Base-by-base conservation (phyloP, 768 basidiomycete genomes). In the Suillus placidus region DNA sequence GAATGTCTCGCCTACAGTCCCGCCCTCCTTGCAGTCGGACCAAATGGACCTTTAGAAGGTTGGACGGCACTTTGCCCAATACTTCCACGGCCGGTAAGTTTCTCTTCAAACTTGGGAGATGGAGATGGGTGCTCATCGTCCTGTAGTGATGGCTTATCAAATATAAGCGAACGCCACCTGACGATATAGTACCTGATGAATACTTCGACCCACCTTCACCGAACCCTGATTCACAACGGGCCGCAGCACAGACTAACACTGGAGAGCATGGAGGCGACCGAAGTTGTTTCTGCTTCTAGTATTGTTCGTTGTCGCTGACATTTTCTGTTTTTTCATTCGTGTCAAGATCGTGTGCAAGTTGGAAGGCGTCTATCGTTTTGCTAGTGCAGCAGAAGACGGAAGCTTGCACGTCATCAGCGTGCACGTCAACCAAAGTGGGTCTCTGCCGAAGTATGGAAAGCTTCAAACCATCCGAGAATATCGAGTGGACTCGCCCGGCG, bases 361-460 rank as follows among this genome's bases (percentile, higher is more conserved):
- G 61, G 95, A 97, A 69, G 88, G 89, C 7, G 85, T 88, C 10
- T 91, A 96, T 76, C 96, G 95, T 73, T 94, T 96, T 76, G 94
- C 93, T 13, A 87, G 91, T 71, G 92, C 93, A 8, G 91, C 88
- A 7, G 92, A 92, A 34, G 91, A 94, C 72, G 93, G 93, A 42
- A 93, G 90, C 68, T 77, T 95, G 47, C 91, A 93, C 77, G 81
- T 97, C 34, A 92, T 94, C 20, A 85, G 94, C 35, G 92, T 95
- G 18, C 91, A 94, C 71, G 79, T 93, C 20, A 86, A 84, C 47
- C 82, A 87, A 66, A 84, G 83, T 56, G 87, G 88, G 20, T 78
- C 88, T 18, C 71, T 94, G 66, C 95, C 95, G 8, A 94, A 94
- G 79, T 97, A 97, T 67, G 83, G 80, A 65, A 95, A 91, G 72